Base-by-base conservation (phyloP, 23 red algal genomes). In the Rhodosorus marinus region DNA sequence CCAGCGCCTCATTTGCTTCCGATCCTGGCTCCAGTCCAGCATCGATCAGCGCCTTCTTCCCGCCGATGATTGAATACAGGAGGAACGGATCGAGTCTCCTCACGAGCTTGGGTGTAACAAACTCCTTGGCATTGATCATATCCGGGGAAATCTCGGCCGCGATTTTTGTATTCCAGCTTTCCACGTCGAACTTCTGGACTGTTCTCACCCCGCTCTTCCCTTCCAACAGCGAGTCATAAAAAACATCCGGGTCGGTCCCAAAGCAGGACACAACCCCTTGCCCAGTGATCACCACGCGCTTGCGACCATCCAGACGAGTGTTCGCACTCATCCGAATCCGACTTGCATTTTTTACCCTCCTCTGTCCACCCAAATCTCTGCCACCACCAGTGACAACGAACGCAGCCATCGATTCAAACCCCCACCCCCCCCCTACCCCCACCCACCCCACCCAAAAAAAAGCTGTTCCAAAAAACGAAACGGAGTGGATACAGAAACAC, bases 251-350 rank as follows among this genome's bases (percentile, higher is more conserved):
- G 50, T 98, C 90, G 33, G 63, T 80, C 0, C 90, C 90, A 54
- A 98, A 98, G 33, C 80, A 85, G 0, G 90, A 98, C 23, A 85
- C 90, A 17, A 85, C 57, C 5, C 90, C 90, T 14, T 72, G 80
- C 20, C 90, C 90, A 19, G 90, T 98, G 0, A 98, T 74, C 28
- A 98, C 90, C 19, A 98, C 40, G 24, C 90, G 73, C 52, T 77
- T 82, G n/a, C n/a, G n/a, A n/a, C n/a, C n/a, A n/a, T n/a, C n/a
- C n/a, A n/a, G n/a, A n/a, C n/a, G n/a, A n/a, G n/a, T n/a, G n/a
- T n/a, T n/a, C n/a, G n/a, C n/a, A n/a, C n/a, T n/a, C n/a, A n/a
- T n/a, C n/a, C n/a, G n/a, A n/a, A n/a, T n/a, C n/a, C n/a, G n/a
- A n/a, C n/a, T n/a, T n/a, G n/a, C n/a, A n/a, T n/a, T n/a, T n/a